Conservation (phyloP, 139 green algal genomes). For the Yamagishiella unicocca region DNA sequence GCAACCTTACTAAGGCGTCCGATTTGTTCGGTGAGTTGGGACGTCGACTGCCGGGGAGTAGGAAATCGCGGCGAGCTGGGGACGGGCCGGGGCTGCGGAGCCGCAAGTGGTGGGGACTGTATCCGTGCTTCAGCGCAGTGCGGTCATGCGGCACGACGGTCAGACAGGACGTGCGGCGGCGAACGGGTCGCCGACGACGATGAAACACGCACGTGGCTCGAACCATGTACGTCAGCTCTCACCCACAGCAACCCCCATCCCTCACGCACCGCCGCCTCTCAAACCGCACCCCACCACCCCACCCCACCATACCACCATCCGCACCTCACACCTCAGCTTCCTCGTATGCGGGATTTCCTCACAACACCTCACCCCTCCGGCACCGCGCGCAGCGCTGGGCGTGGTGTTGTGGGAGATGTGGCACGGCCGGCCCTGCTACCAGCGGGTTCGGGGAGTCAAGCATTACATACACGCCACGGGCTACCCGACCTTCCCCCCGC, state of each 20-base stretch:
- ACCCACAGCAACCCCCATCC: no score
- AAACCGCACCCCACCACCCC: no score
- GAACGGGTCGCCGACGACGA: no score
- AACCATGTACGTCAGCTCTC: no score
- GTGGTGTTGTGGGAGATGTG: constrained; percentile 51
- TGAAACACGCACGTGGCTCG: no score
- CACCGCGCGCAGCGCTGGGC: constrained; percentile 16
- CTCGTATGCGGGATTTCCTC: background rate
- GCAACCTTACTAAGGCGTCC: constrained; percentile 45
- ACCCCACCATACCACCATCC: background rate
- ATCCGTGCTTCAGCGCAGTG: no score
- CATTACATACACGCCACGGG: constrained; percentile 18
- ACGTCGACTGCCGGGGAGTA: no score
- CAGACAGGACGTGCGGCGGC: no score
- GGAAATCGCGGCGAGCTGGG: background rate
- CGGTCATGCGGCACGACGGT: no score
- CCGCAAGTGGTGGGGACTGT: no score
- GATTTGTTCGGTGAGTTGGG: constrained; percentile 41
- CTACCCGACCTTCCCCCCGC: constrained; percentile 31
- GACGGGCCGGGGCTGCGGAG: no score
- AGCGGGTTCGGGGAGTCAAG: constrained; percentile 37
- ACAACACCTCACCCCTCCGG: background rate
- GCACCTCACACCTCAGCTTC: background rate
- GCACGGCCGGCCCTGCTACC: constrained; percentile 49
- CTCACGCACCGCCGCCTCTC: no score